Percentiles rank a stretch among this genome's conserved stretches.
These are phyloP conservation scores for Solanum bukasovii DNA, from an alignment of 257 asterid species.

Conservation along the genomic window DNA sequence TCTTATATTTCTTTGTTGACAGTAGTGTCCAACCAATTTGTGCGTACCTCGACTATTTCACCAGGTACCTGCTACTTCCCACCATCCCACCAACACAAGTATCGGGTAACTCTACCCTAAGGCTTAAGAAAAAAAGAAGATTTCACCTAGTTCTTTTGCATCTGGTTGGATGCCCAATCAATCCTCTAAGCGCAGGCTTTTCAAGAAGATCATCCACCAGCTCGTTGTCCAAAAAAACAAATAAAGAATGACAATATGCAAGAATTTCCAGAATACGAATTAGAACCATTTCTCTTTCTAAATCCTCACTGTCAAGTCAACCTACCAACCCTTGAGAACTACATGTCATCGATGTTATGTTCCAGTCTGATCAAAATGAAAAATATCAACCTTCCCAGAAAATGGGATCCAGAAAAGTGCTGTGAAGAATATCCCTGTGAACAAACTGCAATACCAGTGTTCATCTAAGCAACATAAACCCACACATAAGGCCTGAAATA, in stretches of 20 bases:
- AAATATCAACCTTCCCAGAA: slow-evolving; percentile 96
- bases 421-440: slow-evolving; percentile 89
- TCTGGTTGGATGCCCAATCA: not conserved
- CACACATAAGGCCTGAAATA: slow-evolving; percentile 88
- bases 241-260: not conserved
- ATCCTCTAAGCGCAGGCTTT: not conserved
- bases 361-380: slow-evolving; percentile 81
- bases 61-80: not conserved
- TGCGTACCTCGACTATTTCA: not conserved
- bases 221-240: not conserved
- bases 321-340: slow-evolving; percentile 91
- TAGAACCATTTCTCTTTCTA: slow-evolving; percentile 58
- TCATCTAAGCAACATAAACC: slow-evolving; percentile 95
- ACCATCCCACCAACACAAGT: not conserved
- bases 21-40: not conserved
- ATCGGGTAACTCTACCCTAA: not conserved
- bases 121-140: not conserved
- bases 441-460: slow-evolving; percentile 87
- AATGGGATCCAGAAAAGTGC: slow-evolving; percentile 90
- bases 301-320: slow-evolving; percentile 48
- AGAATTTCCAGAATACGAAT: not conserved
- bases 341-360: slow-evolving; percentile 91
- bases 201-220: not conserved
- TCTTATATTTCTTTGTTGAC: not conserved
- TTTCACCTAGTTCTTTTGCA: not conserved